Percentiles rank a stretch among this genome's conserved stretches.
Conservation (phyloP, 1,284 basidiomycete species). For the Sanguinoderma infundibulare region DNA sequence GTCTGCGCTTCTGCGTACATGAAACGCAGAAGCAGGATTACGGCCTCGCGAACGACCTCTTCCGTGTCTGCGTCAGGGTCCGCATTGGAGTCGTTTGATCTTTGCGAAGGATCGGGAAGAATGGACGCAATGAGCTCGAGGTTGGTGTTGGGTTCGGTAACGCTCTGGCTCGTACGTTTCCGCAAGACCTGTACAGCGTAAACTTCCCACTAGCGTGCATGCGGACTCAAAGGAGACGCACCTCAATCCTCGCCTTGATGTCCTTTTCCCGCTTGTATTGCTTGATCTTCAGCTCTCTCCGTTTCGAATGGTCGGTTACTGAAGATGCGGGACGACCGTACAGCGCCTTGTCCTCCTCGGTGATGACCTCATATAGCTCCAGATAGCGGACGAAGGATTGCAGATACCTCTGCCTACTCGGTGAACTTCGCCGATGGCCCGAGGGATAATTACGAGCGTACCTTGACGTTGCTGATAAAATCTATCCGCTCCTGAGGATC, state of each 20-base stretch:
- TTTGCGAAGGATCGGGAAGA: slow-evolving; percentile 46
- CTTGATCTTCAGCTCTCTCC: slow-evolving; percentile 86
- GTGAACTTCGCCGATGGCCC: neutral
- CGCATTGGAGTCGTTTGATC: slow-evolving; percentile 43
- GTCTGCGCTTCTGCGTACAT: slow-evolving; percentile 73
- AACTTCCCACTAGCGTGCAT: neutral
- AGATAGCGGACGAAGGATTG: slow-evolving; percentile 60
- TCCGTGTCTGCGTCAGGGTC: slow-evolving; percentile 65
- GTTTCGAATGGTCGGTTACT: slow-evolving; percentile 65
- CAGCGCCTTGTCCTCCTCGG: slow-evolving; percentile 61
- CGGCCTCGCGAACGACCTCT: slow-evolving; percentile 67
- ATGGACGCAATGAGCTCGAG: slow-evolving; percentile 67
- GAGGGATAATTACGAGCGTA: neutral
- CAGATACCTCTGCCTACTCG: slow-evolving; percentile 54
- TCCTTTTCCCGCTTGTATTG: slow-evolving; percentile 89
- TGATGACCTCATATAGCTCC: slow-evolving; percentile 73
- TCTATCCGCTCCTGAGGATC: slow-evolving; percentile 62
- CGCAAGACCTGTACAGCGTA: slow-evolving; percentile 49
- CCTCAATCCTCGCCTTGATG: slow-evolving; percentile 71
- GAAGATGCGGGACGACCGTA: slow-evolving; percentile 51
- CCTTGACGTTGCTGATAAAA: slow-evolving; percentile 19
- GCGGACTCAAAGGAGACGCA: slow-evolving; percentile 33
- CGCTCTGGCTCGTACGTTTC: slow-evolving; percentile 51
- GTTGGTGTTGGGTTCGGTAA: slow-evolving; percentile 44
- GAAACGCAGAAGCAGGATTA: slow-evolving; percentile 74